Evolutionary conservation across 805 yeast genomes (phyloP).

Genomic region (Tetrapisispora phaffii): DNA sequence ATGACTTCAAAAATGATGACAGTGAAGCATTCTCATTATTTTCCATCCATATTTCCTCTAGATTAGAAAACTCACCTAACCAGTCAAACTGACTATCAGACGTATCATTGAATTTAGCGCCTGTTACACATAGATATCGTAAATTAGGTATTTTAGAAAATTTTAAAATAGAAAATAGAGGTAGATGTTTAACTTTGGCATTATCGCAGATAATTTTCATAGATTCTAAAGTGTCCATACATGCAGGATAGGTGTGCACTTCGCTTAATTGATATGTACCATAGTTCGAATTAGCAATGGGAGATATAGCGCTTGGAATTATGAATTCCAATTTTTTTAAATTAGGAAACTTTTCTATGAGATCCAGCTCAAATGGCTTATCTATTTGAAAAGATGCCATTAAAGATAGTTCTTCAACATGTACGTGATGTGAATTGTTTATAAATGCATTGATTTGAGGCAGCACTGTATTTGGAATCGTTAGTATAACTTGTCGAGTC

Average conservation of each 20-base stretch:
- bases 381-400: constrained; percentile 14
- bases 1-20: constrained; percentile 9
- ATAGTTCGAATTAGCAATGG: constrained; percentile 4
- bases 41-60: constrained; percentile 26
- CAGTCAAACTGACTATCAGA: constrained; percentile 12
- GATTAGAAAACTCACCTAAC: constrained; percentile 14
- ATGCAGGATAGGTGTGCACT: constrained; percentile 4
- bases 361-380: constrained; percentile 13
- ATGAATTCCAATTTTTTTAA: constrained; percentile 17
- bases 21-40: constrained; percentile 17
- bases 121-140: constrained; percentile 14
- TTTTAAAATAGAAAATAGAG: constrained; percentile 9
- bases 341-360: constrained; percentile 11
- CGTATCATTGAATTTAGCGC: constrained; percentile 10
- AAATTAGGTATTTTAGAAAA: constrained; percentile 6
- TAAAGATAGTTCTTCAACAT: constrained; percentile 13
- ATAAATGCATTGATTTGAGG: not conserved
- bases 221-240: constrained; percentile 14
- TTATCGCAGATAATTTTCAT: constrained; percentile 19
- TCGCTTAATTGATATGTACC: not conserved
- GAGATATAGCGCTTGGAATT: constrained; percentile 11
- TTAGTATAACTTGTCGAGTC: constrained; percentile 7
- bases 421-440: not conserved
- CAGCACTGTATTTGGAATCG: constrained; percentile 16
- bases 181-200: constrained; percentile 12